phyloP scores from a whole-genome alignment of 345 rosid species.

The Hevea brasiliensis region DNA sequence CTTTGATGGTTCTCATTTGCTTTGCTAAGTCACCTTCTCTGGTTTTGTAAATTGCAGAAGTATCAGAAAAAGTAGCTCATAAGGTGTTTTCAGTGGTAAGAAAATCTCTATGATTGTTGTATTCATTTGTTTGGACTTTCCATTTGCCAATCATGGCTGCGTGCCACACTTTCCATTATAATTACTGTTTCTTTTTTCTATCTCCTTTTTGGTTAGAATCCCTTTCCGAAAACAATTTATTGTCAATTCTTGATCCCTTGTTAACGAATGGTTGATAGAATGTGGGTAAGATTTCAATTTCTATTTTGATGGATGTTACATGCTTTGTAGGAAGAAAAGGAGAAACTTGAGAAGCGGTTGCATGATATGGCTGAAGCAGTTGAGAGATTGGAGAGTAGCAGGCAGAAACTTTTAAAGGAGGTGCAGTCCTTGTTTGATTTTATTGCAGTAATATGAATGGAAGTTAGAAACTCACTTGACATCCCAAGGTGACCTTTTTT shows the following conservation, averaged over 20 bases:
- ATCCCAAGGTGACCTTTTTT: constrained; percentile 11
- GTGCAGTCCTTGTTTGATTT: constrained; percentile 33
- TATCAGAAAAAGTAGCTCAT: constrained; percentile 36
- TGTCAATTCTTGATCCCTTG: not conserved
- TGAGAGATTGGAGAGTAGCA: constrained; percentile 88
- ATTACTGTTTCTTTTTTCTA: not conserved
- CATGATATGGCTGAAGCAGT: constrained; percentile 92
- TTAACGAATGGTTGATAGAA: not conserved
- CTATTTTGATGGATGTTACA: not conserved
- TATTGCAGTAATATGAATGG: constrained; percentile 13
- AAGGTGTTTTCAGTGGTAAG: constrained; percentile 68
- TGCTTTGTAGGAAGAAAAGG: constrained; percentile 70
- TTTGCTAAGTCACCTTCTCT: not conserved
- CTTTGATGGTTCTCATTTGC: not conserved
- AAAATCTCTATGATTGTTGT: constrained; percentile 6
- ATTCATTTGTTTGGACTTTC: not conserved
- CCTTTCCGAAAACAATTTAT: not conserved
- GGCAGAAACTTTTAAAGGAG: constrained; percentile 97
- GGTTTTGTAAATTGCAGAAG: constrained; percentile 38
- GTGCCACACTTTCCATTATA: not conserved
- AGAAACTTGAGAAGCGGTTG: constrained; percentile 83
- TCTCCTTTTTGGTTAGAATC: not conserved
- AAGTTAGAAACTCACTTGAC: constrained; percentile 2
- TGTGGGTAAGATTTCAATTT: not conserved
- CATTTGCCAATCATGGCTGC: not conserved